Evolutionary conservation across 345 rosid genomes (phyloP).

Genomic region (Gossypium ekmanianum): DNA sequence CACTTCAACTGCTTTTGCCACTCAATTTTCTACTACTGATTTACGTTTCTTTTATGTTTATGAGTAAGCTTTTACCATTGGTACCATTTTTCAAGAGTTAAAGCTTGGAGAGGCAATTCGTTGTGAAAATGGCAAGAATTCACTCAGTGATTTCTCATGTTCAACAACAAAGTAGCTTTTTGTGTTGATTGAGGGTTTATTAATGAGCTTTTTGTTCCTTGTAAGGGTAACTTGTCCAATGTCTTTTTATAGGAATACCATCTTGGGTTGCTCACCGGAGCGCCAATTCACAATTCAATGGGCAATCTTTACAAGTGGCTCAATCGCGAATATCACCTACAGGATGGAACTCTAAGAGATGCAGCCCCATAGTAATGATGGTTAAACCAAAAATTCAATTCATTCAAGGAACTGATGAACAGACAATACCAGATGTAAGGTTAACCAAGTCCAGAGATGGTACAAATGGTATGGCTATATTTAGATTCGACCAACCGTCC

Average conservation of each 20-base stretch:
- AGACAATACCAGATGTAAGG: conserved; percentile 74
- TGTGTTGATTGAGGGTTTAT: not conserved
- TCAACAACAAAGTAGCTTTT: not conserved
- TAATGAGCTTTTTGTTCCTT: not conserved
- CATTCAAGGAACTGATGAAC: conserved; percentile 89
- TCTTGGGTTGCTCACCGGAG: conserved; percentile 38
- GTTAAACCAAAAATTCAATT: conserved; percentile 75
- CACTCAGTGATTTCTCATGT: not conserved
- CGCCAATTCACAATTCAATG: conserved; percentile 41
- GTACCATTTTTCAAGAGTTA: not conserved
- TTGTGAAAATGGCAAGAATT: not conserved
- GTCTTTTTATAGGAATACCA: conserved; percentile 34
- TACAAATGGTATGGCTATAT: conserved; percentile 75
- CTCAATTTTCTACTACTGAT: not conserved
- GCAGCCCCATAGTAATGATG: conserved; percentile 47
- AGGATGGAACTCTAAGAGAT: conserved; percentile 22
- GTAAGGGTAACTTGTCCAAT: not conserved
- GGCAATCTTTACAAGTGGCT: conserved; percentile 37
- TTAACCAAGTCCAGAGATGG: conserved; percentile 89
- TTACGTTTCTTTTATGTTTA: not conserved
- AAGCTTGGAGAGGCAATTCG: not conserved
- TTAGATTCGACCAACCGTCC: conserved; percentile 77
- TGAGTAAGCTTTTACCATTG: not conserved
- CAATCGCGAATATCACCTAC: conserved; percentile 13
- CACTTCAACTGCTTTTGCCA: not conserved